Evolutionary conservation across 2,329 filamentous ascomycete species (phyloP), one percentile per base, ranked within the genome.

Genomic region (Endocalyx cinctus): DNA sequence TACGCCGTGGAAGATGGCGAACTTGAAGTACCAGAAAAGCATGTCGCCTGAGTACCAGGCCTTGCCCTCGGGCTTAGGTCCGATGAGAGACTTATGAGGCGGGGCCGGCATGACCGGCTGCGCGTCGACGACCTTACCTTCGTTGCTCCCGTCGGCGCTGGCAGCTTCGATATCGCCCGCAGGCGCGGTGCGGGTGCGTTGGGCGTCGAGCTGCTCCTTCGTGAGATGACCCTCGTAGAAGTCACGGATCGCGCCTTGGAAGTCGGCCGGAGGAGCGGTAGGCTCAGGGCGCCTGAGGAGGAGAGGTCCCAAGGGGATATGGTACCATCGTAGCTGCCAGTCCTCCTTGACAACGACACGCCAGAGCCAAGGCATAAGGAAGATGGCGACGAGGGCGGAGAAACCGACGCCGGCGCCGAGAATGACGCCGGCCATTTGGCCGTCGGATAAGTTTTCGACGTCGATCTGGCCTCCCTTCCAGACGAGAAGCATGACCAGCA

Each of bases 401-500:
- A 69, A 72, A 17, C 41, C 72, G 14, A 61, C 65, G 38, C 72
- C 72, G 15, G 69, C 60, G 25, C 68, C 73, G 20, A 80, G 55
- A 18, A 77, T 75, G 33, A 72, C 66, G 34, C 72, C 73, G 12
- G 65, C 65, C 17, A 76, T 63, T 46, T 71, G 59, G 5, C 55
- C 55, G 16, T 69, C 63, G 25, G 58, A 68, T 22, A 80, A 61
- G 8, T 64, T 62, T n/a, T n/a, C n/a, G 39, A 78, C 53, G 29
- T 56, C 47, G 47, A 66, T 67, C 40, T 51, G 54, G 25, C 62
- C 67, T 22, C 67, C 69, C 55, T 71, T 71, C 67, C 66, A 72
- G 42, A 82, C 67, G 36, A 84, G 74, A 39, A 83, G 72, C 52
- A 84, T 74, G 46, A 66, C 64, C 11, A 79, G 60, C 10, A 79